Percentiles rank a stretch among this genome's conserved stretches.
These are phyloP conservation scores for Coniella vitis DNA, from an alignment of 2,329 filamentous ascomycete genomes.

Conservation along the genomic window DNA sequence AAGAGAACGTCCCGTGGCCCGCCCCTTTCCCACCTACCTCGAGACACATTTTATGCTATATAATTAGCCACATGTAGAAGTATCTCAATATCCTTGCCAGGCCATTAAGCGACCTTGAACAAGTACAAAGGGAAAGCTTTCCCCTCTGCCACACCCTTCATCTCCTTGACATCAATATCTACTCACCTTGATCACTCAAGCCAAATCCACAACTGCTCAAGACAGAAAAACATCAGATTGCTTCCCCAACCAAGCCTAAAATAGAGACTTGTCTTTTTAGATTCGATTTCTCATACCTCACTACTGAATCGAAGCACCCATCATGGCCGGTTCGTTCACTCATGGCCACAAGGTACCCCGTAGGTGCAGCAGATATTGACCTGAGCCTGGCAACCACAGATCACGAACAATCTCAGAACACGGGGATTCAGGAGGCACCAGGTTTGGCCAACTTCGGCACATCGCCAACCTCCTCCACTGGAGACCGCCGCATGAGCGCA, in stretches of 20 bases:
- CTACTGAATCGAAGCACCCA: background rate
- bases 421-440: conserved; percentile 20
- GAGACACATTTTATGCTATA: too few species aligned
- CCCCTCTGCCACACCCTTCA: background rate
- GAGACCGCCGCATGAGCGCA: conserved; percentile 32
- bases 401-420: conserved; percentile 17
- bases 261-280: too few species aligned
- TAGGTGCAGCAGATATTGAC: background rate
- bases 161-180: background rate
- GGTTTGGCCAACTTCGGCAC: conserved; percentile 17
- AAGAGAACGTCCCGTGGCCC: too few species aligned
- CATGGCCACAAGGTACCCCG: too few species aligned
- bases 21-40: too few species aligned
- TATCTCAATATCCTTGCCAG: conserved; percentile 7
- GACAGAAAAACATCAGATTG: background rate
- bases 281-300: too few species aligned
- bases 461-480: conserved; percentile 28
- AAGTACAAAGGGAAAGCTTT: conserved; percentile 10
- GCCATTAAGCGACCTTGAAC: too few species aligned
- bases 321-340: conserved; percentile 9
- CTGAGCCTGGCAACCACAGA: background rate
- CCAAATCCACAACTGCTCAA: background rate
- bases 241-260: background rate
- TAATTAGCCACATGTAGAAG: too few species aligned
- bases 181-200: background rate